Base-by-base conservation (phyloP, 257 asterid species). In the Scutellaria baicalensis region DNA sequence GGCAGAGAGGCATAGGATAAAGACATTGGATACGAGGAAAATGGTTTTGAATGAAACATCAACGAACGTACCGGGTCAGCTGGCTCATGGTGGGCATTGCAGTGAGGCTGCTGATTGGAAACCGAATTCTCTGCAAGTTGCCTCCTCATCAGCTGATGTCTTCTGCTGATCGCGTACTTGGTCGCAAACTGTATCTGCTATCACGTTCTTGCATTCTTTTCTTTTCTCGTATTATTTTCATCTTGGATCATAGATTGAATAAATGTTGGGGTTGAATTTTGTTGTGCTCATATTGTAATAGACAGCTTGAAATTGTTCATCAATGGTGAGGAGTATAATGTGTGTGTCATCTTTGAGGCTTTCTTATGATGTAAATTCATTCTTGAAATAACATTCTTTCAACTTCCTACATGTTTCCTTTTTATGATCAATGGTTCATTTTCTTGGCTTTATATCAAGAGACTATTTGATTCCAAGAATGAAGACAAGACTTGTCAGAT, bases 1-100 rank as follows among this genome's bases (percentile, higher is more conserved):
- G 76, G 97, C 97, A 3, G 97, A 91, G 78, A 80, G 95, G 54
- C 76, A 75, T 71, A 85, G 97, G 10, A 79, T 91, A 66, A 81
- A 85, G 76, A 66, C 89, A 21, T 54, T 75, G 64, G 86, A 76
- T 27, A 67, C 78, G 3, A 71, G 63, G 65, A 76, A 75, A 38
- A 49, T 77, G 77, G 75, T n/a, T 33, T 54, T n/a, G 33, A 8
- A 21, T 13, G 77, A 38, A 49, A 54, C 50, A 43, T 31, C 47
- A 65, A 44, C 38, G 38, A 7, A 38, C 62, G 72, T 54, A 18
- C 43, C 79, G 0, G 13, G 17, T 64, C 68, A 21, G 31, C 66
- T 44, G 33, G 73, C 54, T 11, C 66, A 58, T 42, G 43, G 65
- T 1, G 79, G 69, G 27, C 59, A 11, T 67, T 67, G 85, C 35